A percentile compares a stretch with the other conserved stretches of the same genome.
Conservation (phyloP, 164 flowering plant species). For the Sedum album region DNA sequence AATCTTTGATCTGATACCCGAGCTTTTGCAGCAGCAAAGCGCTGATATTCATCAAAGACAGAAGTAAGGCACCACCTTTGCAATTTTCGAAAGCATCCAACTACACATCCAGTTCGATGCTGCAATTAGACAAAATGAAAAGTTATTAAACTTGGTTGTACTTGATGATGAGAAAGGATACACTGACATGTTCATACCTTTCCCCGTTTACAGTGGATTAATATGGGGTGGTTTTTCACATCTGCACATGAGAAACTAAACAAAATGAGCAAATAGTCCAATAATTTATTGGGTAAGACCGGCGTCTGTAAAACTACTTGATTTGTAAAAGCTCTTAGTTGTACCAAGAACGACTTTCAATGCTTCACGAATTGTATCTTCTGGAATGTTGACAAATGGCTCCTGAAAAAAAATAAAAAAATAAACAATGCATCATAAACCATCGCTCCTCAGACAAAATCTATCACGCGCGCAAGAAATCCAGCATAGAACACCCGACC, state of each 20-base stretch:
- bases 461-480: neutral
- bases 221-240: conserved; percentile 55
- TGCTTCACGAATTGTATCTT: conserved; percentile 44
- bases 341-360: conserved; percentile 41
- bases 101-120: conserved; percentile 74
- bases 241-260: conserved; percentile 23
- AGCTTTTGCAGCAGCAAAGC: conserved; percentile 62
- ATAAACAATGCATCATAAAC: neutral
- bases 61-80: conserved; percentile 63
- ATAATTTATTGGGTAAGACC: neutral
- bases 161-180: neutral
- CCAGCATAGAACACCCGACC: neutral
- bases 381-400: conserved; percentile 53
- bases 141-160: neutral
- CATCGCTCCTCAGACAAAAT: neutral
- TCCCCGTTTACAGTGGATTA: conserved; percentile 80
- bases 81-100: conserved; percentile 57
- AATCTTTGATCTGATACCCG: conserved; percentile 62
- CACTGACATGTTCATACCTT: conserved; percentile 35
- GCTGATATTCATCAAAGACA: conserved; percentile 50
- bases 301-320: neutral
- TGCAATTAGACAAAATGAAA: conserved; percentile 17
- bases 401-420: conserved; percentile 22
- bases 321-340: neutral
- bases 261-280: neutral